Evolutionary conservation across 1,284 basidiomycete genomes (phyloP), one percentile per base, ranked within the genome.

Genomic region (Boletus sp.): DNA sequence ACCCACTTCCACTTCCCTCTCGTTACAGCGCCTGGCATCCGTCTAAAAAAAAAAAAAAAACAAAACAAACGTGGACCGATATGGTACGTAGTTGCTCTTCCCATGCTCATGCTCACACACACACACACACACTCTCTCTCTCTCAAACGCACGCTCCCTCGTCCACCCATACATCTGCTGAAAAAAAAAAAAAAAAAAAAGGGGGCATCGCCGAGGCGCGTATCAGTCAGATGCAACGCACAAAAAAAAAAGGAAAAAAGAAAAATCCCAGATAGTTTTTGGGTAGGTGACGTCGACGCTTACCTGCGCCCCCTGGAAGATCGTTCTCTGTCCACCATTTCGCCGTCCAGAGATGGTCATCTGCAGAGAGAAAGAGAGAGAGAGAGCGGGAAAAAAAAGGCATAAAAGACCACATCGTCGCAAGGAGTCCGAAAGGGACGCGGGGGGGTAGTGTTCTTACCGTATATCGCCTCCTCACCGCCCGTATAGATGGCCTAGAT

Each of bases 311-410:
- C 47, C 76, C 76, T 2, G 78, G 77, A 7, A 56, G 50, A 46
- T 77, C 72, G 52, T 54, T 59, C 56, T 76, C 64, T 36, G 72
- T 72, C 80, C 80, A 82, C 75, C 76, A 78, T 42, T 75, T 77
- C 13, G 80, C 77, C 5, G 73, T 76, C 77, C 77, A 82, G 10
- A 80, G 67, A 54, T 73, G 68, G 9, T 72, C 76, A 7, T 47
- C 60, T 61, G 16, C 5, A 29, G 14, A 1, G 5, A 30, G 23
- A 22, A 8, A 3, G 14, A 14, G 13, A 30, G 29, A 30, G 29
- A 7, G 8, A 8, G 29, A 30, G 29, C 25, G 10, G 10, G 10
- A 26, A 26, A 26, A 26, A 29, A 14, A 29, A 6, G 27, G 27
- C 12, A 13, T 0, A n/a, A n/a, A n/a, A n/a, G n/a, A n/a, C n/a